phyloP scores from a whole-genome alignment of 306 rosid species.

The Rosa persica region DNA sequence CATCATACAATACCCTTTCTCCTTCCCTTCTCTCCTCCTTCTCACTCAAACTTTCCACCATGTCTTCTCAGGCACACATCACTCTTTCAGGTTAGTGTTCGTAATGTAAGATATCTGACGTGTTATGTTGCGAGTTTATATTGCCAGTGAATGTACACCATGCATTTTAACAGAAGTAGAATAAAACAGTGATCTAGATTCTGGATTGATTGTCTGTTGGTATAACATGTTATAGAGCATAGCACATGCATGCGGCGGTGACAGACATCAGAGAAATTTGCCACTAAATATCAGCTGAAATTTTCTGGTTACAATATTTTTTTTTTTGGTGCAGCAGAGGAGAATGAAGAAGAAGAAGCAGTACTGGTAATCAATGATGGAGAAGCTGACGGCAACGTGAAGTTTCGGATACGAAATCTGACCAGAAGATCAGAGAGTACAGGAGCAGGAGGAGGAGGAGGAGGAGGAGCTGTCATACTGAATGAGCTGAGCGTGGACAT shows the following conservation, averaged over 20 bases:
- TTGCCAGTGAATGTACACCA: not conserved
- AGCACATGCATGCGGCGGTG: not conserved
- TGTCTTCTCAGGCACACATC: not conserved
- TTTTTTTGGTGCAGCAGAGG: not conserved
- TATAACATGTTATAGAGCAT: not conserved
- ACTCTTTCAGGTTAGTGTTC: not conserved
- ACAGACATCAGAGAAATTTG: not conserved
- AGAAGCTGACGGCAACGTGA: constrained; percentile 17
- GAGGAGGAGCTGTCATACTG: constrained; percentile 47
- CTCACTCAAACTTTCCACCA: not conserved
- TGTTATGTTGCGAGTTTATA: not conserved
- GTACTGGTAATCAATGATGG: constrained; percentile 42
- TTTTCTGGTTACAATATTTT: not conserved
- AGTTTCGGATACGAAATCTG: constrained; percentile 56
- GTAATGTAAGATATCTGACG: constrained; percentile 14
- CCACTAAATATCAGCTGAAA: not conserved
- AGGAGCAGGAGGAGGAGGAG: constrained; percentile 26
- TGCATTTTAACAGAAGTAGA: not conserved
- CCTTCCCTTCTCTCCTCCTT: not conserved
- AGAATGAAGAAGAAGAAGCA: constrained; percentile 24
- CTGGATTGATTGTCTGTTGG: not conserved
- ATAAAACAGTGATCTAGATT: not conserved
- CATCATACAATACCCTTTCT: not conserved
- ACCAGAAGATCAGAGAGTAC: constrained; percentile 43
- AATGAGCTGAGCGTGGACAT: constrained; percentile 55